A percentile compares a stretch with the other conserved stretches of the same genome.
Evolutionary conservation across 2,329 filamentous ascomycete genomes (phyloP).

Genomic region (Nemania sp.): DNA sequence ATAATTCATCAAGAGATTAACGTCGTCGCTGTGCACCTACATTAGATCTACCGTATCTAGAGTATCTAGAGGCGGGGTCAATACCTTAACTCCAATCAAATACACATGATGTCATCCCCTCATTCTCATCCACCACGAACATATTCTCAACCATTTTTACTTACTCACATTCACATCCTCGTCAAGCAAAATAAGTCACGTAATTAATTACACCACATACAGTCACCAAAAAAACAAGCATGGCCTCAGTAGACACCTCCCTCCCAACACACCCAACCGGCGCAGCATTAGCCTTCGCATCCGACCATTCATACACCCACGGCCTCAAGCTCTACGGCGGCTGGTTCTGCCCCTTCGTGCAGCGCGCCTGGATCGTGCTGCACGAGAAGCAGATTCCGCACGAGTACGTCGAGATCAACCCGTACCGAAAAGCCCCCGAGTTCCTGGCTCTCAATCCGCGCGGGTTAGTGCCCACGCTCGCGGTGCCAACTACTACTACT

Average conservation of each 20-base stretch:
- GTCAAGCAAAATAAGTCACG: not conserved
- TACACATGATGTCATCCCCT: constrained; percentile 29
- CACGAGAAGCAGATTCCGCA: constrained; percentile 79
- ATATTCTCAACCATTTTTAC: not conserved
- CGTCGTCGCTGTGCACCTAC: too few species aligned
- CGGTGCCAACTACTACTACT: constrained; percentile 54
- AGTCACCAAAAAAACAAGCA: constrained; percentile 14
- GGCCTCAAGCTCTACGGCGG: constrained; percentile 75
- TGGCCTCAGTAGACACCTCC: constrained; percentile 60
- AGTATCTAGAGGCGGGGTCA: constrained; percentile 10
- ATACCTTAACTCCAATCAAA: constrained; percentile 8
- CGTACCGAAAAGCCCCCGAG: constrained; percentile 77
- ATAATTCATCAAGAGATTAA: not conserved
- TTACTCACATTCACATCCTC: not conserved
- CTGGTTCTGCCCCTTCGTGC: constrained; percentile 80
- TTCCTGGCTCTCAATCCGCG: constrained; percentile 80
- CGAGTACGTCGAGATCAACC: constrained; percentile 83
- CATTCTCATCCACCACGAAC: not conserved
- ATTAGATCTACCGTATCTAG: too few species aligned
- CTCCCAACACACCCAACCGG: constrained; percentile 62
- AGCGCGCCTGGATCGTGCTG: constrained; percentile 78
- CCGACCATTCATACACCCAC: constrained; percentile 60
- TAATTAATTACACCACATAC: not conserved
- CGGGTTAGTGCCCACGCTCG: constrained; percentile 79
- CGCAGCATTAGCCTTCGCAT: constrained; percentile 61